A percentile compares a stretch with the other conserved stretches of the same genome.
Conservation (phyloP, 257 asterid genomes). For the Verbena officinalis region DNA sequence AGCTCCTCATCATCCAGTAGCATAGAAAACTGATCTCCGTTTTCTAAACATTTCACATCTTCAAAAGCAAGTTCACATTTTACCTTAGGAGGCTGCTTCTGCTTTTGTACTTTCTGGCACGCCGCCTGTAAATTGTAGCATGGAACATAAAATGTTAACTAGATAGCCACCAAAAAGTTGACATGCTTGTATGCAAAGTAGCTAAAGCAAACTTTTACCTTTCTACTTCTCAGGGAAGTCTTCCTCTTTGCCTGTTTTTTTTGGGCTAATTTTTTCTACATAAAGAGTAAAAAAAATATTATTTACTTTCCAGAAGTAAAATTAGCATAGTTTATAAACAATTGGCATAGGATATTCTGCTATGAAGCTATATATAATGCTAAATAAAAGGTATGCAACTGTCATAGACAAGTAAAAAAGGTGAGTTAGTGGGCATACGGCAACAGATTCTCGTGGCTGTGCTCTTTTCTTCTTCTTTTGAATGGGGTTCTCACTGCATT, state of each 20-base stretch:
- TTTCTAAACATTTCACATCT: conserved; percentile 47
- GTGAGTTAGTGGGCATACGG: conserved; percentile 54
- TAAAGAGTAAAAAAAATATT: conserved; percentile 26
- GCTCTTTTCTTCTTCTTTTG: conserved; percentile 63
- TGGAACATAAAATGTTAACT: conserved; percentile 23
- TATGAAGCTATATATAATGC: conserved; percentile 25
- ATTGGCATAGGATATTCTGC: conserved; percentile 5
- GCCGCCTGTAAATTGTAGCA: conserved; percentile 49
- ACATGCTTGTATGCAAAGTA: not conserved
- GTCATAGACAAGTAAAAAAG: conserved; percentile 17
- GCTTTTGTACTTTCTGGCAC: conserved; percentile 51
- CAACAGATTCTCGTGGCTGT: conserved; percentile 58
- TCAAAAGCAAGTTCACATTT: conserved; percentile 84
- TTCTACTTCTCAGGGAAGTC: conserved; percentile 53
- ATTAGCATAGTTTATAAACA: not conserved
- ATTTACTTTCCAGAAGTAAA: conserved; percentile 19
- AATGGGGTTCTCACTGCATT: conserved; percentile 34
- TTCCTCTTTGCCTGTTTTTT: conserved; percentile 67
- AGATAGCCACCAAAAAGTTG: conserved; percentile 7
- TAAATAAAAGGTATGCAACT: not conserved
- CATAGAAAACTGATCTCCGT: conserved; percentile 41
- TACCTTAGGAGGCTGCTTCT: conserved; percentile 50
- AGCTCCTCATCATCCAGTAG: conserved; percentile 94
- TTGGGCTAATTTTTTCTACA: conserved; percentile 70
- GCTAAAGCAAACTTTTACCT: conserved; percentile 44